Evolutionary conservation across 2,329 filamentous ascomycete species (phyloP).

Genomic region (Endothia cerciana): DNA sequence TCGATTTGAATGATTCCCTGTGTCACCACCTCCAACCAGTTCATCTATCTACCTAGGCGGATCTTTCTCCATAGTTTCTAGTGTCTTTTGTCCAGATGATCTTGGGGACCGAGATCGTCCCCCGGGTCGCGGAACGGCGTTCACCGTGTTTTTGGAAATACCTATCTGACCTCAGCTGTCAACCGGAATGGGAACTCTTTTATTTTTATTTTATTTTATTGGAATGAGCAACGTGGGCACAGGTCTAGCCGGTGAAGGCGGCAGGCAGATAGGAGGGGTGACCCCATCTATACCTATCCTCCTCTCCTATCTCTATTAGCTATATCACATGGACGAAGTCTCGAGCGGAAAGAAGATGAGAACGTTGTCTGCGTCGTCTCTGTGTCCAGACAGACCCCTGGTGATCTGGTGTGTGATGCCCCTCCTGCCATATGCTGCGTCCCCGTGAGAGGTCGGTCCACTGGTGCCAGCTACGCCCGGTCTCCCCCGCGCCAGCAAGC

Average conservation of each 20-base stretch:
- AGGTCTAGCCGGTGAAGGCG: neutral
- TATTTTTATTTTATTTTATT: neutral
- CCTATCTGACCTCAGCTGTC: constrained; percentile 14
- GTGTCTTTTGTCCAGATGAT: constrained; percentile 15
- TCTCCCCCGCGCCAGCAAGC: no score
- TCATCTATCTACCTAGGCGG: neutral
- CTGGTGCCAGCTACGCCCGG: no score
- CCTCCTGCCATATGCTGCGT: neutral
- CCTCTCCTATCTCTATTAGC: constrained; percentile 1
- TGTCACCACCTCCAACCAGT: neutral
- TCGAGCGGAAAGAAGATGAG: neutral
- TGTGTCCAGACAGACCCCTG: neutral
- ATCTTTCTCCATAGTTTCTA: constrained; percentile 12
- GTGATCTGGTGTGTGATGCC: neutral
- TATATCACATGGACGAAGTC: constrained; percentile 12
- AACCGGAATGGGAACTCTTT: neutral
- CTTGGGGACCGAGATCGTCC: neutral
- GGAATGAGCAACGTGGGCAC: constrained; percentile 22
- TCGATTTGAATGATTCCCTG: neutral
- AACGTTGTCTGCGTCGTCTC: neutral
- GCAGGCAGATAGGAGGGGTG: constrained; percentile 1
- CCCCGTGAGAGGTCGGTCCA: neutral
- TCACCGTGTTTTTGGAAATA: constrained; percentile 15
- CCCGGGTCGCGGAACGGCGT: constrained; percentile 15
- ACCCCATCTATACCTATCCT: neutral